Base-by-base conservation (phyloP, 371 early-diverging fungal genomes). In the Nematocida homosporus region DNA sequence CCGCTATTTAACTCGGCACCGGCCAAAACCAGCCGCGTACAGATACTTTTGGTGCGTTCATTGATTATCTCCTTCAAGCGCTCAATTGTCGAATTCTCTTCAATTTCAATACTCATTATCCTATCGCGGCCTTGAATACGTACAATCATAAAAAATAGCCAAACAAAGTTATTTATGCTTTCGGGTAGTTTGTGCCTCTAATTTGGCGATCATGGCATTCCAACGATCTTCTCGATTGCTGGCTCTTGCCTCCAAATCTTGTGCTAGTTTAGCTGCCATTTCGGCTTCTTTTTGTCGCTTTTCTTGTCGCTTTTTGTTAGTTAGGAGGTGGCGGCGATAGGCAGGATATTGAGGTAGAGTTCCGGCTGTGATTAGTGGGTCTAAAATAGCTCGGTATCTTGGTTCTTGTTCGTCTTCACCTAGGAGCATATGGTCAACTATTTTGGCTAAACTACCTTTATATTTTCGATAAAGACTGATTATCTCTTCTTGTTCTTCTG, bases 401-500 rank as follows among this genome's bases (percentile, higher is more conserved):
- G 51, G 51, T 64, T 82, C 82, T 41, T 80, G 77, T 52, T 63
- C 68, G 44, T 80, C 80, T 16, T 79, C 75, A 27, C 69, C 66
- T 16, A 78, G 42, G 13, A 82, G 20, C 32, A 79, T 27, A 53
- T 50, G 48, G 35, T 82, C 80, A 23, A 82, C 44, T 18, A 82
- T 67, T 52, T 69, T 82, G 23, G 37, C 42, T 48, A 80, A 59
- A 38, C 67, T 61, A n/a, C 82, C 82, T 60, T 77, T 80, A 56
- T 77, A 69, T 61, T 68, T 80, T 42, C 61, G 67, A 66, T 82
- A 82, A 1, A 76, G 41, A 25, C 5, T 20, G 20, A 75, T 55
- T 16, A 82, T 51, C 23, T 82, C 82, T 6, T 47, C 23, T 29
- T 51, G 52, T 56, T 82, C 82, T 57, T 82, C 82, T 32, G 57